Conservation (phyloP, 108 stramenopile species). For the Cyclotella cryptica region DNA sequence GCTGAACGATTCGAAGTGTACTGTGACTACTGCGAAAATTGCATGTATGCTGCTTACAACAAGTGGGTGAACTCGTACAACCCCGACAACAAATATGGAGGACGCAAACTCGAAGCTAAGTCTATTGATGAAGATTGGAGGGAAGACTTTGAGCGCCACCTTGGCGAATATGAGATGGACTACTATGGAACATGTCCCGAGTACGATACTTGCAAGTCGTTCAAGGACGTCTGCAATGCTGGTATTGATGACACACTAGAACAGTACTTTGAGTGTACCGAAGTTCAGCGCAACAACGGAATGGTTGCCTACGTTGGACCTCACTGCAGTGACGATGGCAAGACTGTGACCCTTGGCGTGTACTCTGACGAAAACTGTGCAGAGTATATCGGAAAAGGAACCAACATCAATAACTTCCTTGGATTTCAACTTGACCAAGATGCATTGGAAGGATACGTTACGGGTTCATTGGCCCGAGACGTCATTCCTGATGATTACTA, state of each 20-base stretch:
- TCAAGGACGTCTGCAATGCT: conserved; percentile 16
- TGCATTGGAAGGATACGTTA: conserved; percentile 24
- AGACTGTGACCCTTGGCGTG: conserved; percentile 77
- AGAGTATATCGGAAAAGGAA: conserved; percentile 59
- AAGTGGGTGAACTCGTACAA: conserved; percentile 37
- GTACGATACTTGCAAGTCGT: conserved; percentile 42
- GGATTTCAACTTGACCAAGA: conserved; percentile 36
- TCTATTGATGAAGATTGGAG: conserved; percentile 37
- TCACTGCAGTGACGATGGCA: conserved; percentile 68
- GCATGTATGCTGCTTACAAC: conserved; percentile 45
- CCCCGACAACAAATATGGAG: no score
- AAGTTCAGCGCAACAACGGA: conserved; percentile 58
- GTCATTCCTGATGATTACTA: conserved; percentile 17
- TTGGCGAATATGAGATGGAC: conserved; percentile 7
- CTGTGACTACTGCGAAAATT: conserved; percentile 64
- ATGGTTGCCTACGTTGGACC: conserved; percentile 69
- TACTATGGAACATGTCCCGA: conserved; percentile 42
- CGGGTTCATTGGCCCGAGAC: conserved; percentile 41
- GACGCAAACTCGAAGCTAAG: conserved; percentile 37
- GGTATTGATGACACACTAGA: conserved; percentile 17
- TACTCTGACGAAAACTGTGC: conserved; percentile 81
- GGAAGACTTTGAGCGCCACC: conserved; percentile 33
- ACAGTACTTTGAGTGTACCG: conserved; percentile 48
- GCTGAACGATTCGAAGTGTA: conserved; percentile 64
- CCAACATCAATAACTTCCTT: conserved; percentile 38